Conservation (phyloP, 768 basidiomycete species). For the Sarcodon aspratus region DNA sequence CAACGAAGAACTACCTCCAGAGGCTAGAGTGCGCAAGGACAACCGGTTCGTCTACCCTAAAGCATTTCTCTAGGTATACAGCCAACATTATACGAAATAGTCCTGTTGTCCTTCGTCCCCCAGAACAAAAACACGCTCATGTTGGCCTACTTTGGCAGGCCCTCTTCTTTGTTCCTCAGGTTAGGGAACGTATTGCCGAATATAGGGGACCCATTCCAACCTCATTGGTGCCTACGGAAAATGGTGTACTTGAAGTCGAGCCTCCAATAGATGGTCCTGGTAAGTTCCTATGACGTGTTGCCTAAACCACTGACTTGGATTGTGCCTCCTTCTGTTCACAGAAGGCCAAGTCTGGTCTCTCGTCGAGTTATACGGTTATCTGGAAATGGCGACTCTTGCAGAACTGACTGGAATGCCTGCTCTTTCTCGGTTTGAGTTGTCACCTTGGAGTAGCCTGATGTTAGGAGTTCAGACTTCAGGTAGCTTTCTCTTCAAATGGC, state of each 20-base stretch:
- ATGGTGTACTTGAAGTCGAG: conserved; percentile 9
- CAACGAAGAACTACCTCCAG: conserved; percentile 35
- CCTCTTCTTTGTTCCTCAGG: conserved; percentile 62
- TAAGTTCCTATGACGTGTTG: conserved; percentile 15
- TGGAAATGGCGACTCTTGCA: conserved; percentile 53
- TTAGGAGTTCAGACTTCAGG: too few relatives aligned
- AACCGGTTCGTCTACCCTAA: conserved; percentile 34
- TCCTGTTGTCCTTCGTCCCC: conserved; percentile 62
- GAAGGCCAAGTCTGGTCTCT: conserved; percentile 43
- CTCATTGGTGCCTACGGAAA: not conserved
- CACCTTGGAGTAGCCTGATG: conserved; percentile 9
- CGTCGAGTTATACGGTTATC: conserved; percentile 55
- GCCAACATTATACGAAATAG: conserved; percentile 20
- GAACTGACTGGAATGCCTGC: conserved; percentile 29
- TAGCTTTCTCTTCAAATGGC: too few relatives aligned
- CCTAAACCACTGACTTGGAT: conserved; percentile 12
- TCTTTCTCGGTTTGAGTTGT: conserved; percentile 15
- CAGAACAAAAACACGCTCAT: conserved; percentile 36
- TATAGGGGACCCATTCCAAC: conserved; percentile 20
- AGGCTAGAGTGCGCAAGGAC: conserved; percentile 42
- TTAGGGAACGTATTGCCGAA: conserved; percentile 30
- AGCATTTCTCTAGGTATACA: not conserved
- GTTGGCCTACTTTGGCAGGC: conserved; percentile 56
- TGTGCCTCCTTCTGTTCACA: conserved; percentile 9
- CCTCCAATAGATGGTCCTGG: conserved; percentile 23